Percentiles rank a stretch among this genome's conserved stretches.
phyloP scores from a whole-genome alignment of 2,329 filamentous ascomycete species.

The Hymenoscyphus infarciens region DNA sequence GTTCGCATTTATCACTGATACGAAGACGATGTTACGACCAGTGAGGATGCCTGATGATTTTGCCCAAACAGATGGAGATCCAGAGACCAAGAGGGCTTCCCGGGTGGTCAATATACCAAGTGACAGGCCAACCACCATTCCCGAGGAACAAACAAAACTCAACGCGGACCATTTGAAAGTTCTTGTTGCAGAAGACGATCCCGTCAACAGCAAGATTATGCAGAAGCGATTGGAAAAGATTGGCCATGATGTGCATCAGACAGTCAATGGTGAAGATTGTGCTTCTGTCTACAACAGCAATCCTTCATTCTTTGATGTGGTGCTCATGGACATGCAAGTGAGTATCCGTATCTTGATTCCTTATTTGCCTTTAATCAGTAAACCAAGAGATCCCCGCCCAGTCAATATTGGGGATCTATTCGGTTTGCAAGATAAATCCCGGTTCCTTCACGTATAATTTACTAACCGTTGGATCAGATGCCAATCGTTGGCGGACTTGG shows the following conservation, averaged over 20 bases:
- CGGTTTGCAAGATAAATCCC: not conserved
- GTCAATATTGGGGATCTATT: not conserved
- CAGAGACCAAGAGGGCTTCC: conserved; percentile 7
- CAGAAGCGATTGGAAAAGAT: conserved; percentile 74
- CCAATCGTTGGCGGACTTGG: conserved; percentile 82
- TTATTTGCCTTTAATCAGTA: not conserved
- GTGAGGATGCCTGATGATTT: conserved; percentile 46
- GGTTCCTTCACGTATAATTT: not conserved
- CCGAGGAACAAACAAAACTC: conserved; percentile 6
- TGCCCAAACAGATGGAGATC: not conserved
- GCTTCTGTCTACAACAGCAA: conserved; percentile 65
- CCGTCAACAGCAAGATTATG: conserved; percentile 79
- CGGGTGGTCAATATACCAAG: conserved; percentile 24
- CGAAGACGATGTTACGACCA: conserved; percentile 42
- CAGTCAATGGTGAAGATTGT: conserved; percentile 83
- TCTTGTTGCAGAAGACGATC: conserved; percentile 83
- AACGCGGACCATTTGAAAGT: conserved; percentile 44
- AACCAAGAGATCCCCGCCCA: not conserved
- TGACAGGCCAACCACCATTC: conserved; percentile 1
- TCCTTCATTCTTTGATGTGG: conserved; percentile 64
- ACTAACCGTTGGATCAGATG: conserved; percentile 60
- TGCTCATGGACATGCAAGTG: conserved; percentile 93
- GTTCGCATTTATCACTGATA: conserved; percentile 39
- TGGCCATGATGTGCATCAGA: conserved; percentile 68
- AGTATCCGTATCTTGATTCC: conserved; percentile 31